Conservation (phyloP, 306 rosid genomes). For the Ormosia semicastrata region DNA sequence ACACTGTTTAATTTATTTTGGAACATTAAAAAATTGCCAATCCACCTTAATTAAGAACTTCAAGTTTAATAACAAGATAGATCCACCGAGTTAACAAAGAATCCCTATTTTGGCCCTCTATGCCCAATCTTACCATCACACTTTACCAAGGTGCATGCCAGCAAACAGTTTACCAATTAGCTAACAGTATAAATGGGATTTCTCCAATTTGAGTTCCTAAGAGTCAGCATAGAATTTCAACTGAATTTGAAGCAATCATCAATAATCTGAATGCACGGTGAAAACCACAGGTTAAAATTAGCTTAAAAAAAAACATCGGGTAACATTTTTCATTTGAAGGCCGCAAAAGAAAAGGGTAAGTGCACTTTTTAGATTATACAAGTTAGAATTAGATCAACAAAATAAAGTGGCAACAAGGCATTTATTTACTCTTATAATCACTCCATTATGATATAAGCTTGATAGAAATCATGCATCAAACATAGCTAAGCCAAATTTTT, state of each 20-base stretch:
- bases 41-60: neutral
- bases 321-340: neutral
- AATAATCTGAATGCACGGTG: neutral
- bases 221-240: neutral
- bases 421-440: neutral
- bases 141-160: neutral
- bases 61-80: neutral
- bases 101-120: neutral
- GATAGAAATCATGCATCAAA: neutral
- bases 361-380: neutral
- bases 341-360: neutral
- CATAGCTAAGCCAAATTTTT: neutral
- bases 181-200: neutral
- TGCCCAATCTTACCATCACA: neutral
- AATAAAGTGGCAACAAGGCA: neutral
- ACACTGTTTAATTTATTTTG: neutral
- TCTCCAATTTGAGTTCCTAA: neutral
- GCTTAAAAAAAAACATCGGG: neutral
- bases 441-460: neutral
- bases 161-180: neutral
- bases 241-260: constrained; percentile 8
- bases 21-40: neutral
- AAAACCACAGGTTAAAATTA: neutral
- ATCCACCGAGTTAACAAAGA: neutral
- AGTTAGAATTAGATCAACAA: neutral